Evolutionary conservation across 2,329 filamentous ascomycete genomes (phyloP), one percentile per base, ranked within the genome.

Genomic region (Sordariomycetes sp.): DNA sequence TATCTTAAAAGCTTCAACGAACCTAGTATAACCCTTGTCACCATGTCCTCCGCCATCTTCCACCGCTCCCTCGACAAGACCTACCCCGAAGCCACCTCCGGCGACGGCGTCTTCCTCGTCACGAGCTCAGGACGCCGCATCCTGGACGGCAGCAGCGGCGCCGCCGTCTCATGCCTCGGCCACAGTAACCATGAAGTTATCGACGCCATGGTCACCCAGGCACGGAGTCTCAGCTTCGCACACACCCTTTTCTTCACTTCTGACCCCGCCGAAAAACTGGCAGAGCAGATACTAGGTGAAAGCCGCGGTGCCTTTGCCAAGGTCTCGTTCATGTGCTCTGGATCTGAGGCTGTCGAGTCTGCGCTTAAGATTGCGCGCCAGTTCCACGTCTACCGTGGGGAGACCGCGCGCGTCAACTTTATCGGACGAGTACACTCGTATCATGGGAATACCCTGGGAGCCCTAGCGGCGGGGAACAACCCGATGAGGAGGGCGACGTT

Each of bases 121-220:
- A 59, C 55, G 10, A 20, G 52, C 15, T 53, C 59, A 22, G 83
- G 82, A 1, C 25, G 73, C 70, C 17, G 13, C 17, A 75, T 89
- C 48, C 75, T 87, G n/a, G 85, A 89, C 65, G 81, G 81, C 5
- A 84, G 81, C n/a, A 77, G 81, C 48, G 85, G 85, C 53, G 82
- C 85, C 15, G 82, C 82, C 8, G 85, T 89, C 6, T 75, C 81
- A 10, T 83, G 81, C 65, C 66, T 88, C 10, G 85, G 84, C 17
- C 81, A 86, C 64, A 77, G 76, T 35, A 75, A 84, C 58, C 62
- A 74, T 57, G 71, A 79, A 57, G 77, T 88, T 24, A 72, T 71
- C 32, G 68, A 75, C 20, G 82, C 82, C 1, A 74, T 87, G 34
- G 69, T 71, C 22, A 64, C 73, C 20, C 82, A 86, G 62, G 70